Conservation (phyloP, 2,329 filamentous ascomycete genomes). For the Neoascochyta sp. region DNA sequence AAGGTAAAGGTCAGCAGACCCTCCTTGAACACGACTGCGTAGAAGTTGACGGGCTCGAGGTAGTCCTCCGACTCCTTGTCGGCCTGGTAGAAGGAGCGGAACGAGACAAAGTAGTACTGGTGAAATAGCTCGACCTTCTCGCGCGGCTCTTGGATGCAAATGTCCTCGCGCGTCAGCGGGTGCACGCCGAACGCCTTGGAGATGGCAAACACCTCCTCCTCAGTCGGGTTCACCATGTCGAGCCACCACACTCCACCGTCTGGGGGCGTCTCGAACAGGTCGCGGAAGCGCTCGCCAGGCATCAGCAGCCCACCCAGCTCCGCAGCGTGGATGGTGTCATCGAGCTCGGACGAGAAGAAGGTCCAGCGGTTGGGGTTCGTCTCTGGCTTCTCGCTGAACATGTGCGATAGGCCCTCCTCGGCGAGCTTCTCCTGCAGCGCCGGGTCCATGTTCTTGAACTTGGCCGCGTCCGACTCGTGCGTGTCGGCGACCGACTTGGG, state of each 20-base stretch:
- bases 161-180: constrained; percentile 93
- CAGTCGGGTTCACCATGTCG: constrained; percentile 84
- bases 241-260: constrained; percentile 96
- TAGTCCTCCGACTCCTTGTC: constrained; percentile 77
- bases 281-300: constrained; percentile 83
- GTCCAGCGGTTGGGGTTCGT: constrained; percentile 69
- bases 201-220: constrained; percentile 81
- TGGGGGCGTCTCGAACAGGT: constrained; percentile 71
- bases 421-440: constrained; percentile 45
- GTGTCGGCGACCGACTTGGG: constrained; percentile 38
- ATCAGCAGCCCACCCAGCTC: constrained; percentile 85
- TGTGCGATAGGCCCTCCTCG: constrained; percentile 36
- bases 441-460: constrained; percentile 27
- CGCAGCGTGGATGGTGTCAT: constrained; percentile 86
- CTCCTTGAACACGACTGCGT: constrained; percentile 94
- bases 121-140: constrained; percentile 98
- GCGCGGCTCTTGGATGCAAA: constrained; percentile 88
- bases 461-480: constrained; percentile 35
- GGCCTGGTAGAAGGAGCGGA: constrained; percentile 85
- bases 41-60: constrained; percentile 92
- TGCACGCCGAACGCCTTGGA: constrained; percentile 95
- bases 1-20: constrained; percentile 95
- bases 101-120: constrained; percentile 97
- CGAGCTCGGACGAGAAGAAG: constrained; percentile 93
- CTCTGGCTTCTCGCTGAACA: constrained; percentile 30